Evolutionary conservation across 345 rosid genomes (phyloP), one percentile per base, ranked within the genome.

Genomic region (Combretum micranthum): DNA sequence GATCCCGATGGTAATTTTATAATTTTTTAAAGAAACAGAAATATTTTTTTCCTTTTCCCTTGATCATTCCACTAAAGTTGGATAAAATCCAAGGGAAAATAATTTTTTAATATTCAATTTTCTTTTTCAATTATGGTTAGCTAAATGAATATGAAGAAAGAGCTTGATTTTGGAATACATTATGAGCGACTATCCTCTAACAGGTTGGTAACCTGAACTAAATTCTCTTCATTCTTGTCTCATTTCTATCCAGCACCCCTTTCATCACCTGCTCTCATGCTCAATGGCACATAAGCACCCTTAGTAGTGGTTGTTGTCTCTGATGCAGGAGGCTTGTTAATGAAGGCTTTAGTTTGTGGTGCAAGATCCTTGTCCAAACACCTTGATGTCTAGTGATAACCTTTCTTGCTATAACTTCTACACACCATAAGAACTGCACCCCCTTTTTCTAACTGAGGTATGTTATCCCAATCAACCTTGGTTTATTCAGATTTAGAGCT

Each of bases 321-420:
- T 19, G 83, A 64, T 21, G 68, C 55, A 3, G 81, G 25, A 26
- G 95, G 96, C 69, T 78, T 88, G 37, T 92, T 95, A 0, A 66
- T 26, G 37, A 81, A 84, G 32, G 52, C 65, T 61, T 86, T 96
- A 0, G 76, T 0, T 15, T 69, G 83, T 50, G 66, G 64, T 52
- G 88, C 90, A 15, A 88, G 90, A 72, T 92, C 97, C 86, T 84
- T 86, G 79, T 84, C 86, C 2, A 94, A 91, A 50, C 97, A 86
- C 59, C 85, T 75, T 11, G 91, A 77, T 3, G 96, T 88, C 98
- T 97, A 88, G 75, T 88, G 98, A 53, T 89, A 94, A 58, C 91
- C 94, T 70, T 85, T 87, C 82, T 89, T 85, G 57, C 87, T 88
- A 64, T 96, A 93, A 56, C 73, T 83, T 69, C 91, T 80, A 56